Conservation (phyloP, 2,329 filamentous ascomycete species). For the Sporothrix mexicana region DNA sequence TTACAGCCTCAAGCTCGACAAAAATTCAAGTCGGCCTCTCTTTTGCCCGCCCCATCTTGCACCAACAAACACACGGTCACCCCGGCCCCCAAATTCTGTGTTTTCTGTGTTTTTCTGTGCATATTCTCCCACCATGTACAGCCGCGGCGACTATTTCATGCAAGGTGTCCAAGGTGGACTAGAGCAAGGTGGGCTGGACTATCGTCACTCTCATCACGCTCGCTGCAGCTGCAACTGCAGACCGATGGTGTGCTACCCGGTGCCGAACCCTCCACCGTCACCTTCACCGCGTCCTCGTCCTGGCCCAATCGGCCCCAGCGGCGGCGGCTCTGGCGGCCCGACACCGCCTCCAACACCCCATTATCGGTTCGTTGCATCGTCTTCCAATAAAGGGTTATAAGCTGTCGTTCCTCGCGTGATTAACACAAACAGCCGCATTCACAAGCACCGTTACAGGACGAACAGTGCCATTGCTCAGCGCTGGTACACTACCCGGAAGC, state of each 20-base stretch:
- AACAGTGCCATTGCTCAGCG: too few relatives aligned
- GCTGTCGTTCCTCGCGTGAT: too few relatives aligned
- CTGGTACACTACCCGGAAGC: too few relatives aligned
- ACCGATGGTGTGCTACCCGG: not conserved
- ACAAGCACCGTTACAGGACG: too few relatives aligned
- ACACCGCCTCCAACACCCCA: slow-evolving; percentile 36
- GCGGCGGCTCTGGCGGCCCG: slow-evolving; percentile 36
- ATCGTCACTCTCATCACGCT: not conserved
- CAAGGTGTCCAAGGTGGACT: not conserved
- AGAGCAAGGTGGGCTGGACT: too few relatives aligned
- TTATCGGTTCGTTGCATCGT: slow-evolving; percentile 5
- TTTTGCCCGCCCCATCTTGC: not conserved
- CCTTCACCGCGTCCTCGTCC: slow-evolving; percentile 34
- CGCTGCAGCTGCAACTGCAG: not conserved
- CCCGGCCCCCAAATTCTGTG: not conserved
- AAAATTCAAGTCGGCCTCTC: not conserved
- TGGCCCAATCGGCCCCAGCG: slow-evolving; percentile 34
- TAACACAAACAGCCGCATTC: not conserved
- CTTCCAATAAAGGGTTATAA: not conserved
- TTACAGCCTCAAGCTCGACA: not conserved
- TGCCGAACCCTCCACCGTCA: slow-evolving; percentile 34
- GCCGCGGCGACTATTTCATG: slow-evolving; percentile 23
- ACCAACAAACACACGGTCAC: not conserved
- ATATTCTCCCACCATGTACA: not conserved
- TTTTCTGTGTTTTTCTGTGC: not conserved